A percentile compares a stretch with the other conserved stretches of the same genome.
Conservation (phyloP, 768 basidiomycete genomes). For the Tylopilus rubrobrunneus region DNA sequence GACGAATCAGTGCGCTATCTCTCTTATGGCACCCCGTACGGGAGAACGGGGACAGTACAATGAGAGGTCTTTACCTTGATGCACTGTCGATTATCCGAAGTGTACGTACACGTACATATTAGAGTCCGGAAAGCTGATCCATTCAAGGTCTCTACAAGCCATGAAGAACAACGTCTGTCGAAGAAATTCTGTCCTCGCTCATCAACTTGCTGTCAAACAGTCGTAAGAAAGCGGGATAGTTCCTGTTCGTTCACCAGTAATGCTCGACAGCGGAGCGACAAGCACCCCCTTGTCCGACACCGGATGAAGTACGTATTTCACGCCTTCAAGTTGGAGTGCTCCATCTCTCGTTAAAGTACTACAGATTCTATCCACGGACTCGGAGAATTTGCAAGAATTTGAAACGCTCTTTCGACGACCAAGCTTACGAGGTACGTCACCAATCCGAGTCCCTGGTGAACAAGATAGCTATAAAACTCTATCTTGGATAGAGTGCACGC, state of each 20-base stretch:
- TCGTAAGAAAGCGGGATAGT: too few species aligned
- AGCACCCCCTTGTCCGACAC: slow-evolving; percentile 41
- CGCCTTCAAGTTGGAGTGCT: not conserved
- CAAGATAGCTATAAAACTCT: not conserved
- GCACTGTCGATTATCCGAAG: slow-evolving; percentile 81
- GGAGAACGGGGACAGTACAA: slow-evolving; percentile 61
- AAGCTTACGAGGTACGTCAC: slow-evolving; percentile 68
- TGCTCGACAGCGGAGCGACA: slow-evolving; percentile 31
- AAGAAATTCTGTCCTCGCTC: slow-evolving; percentile 88
- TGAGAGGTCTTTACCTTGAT: slow-evolving; percentile 78
- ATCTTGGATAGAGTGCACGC: slow-evolving; percentile 55
- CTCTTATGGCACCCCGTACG: slow-evolving; percentile 54
- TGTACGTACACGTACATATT: slow-evolving; percentile 44
- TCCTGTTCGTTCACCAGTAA: slow-evolving; percentile 7
- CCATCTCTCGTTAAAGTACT: not conserved
- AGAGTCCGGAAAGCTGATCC: slow-evolving; percentile 1
- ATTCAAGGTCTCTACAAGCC: slow-evolving; percentile 81
- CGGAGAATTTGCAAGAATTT: slow-evolving; percentile 44
- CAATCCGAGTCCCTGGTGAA: not conserved
- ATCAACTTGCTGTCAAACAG: slow-evolving; percentile 64
- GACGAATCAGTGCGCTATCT: slow-evolving; percentile 60
- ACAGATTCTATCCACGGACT: slow-evolving; percentile 50
- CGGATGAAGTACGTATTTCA: slow-evolving; percentile 61
- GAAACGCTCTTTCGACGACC: slow-evolving; percentile 68
- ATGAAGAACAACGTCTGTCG: slow-evolving; percentile 95